Base-by-base conservation (phyloP, 1,284 basidiomycete genomes). In the Apiotrichum laibachii region DNA sequence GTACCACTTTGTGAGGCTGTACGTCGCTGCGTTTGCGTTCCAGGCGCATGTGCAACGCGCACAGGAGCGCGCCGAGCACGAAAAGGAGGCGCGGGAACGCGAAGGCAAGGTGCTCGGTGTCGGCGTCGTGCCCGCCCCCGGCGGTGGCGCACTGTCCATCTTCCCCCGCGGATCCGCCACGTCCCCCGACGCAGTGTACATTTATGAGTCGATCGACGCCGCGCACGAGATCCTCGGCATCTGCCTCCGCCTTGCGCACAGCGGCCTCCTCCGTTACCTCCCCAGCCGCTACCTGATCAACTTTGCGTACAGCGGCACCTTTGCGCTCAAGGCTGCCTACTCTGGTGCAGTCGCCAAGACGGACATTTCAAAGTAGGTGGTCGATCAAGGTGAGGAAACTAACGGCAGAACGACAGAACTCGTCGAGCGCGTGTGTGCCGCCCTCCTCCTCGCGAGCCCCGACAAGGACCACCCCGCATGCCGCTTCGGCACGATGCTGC, bases 41-140 rank as follows among this genome's bases (percentile, higher is more conserved):
- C 78, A 79, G 48, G 78, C 79, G n/a, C 77, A 79, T 53, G 73
- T 79, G 2, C 77, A 79, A 61, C 67, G 79, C 40, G 73, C 75
- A 1, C 69, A 70, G 55, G 64, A 66, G 58, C 65, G 73, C 0
- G 72, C 72, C 8, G 73, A 73, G 50, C 66, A 64, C n/a, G 70
- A 72, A 45, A 50, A 60, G 15, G 61, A 63, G 50, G 50, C 31
- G 4, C 48, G 48, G 3, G 46, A 47, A 33, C 47, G 47, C 2
- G 47, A 49, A 18, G 47, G 47, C 31, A 35, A 55, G 33, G 16
- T 40, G 26, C 45, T 37, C 44, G 35, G 59, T 67, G 3, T 66
- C 65, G 53, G n/a, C 35, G 21, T 67, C 66, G 46, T 67, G 66
- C 5, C 40, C 21, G 35, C 19, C 21, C 15, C 35, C 44, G 48